A percentile compares a stretch with the other conserved stretches of the same genome.
These are phyloP conservation scores for Obelidium mucronatum DNA, from an alignment of 192 early-diverging fungal species.

Conservation along the genomic window DNA sequence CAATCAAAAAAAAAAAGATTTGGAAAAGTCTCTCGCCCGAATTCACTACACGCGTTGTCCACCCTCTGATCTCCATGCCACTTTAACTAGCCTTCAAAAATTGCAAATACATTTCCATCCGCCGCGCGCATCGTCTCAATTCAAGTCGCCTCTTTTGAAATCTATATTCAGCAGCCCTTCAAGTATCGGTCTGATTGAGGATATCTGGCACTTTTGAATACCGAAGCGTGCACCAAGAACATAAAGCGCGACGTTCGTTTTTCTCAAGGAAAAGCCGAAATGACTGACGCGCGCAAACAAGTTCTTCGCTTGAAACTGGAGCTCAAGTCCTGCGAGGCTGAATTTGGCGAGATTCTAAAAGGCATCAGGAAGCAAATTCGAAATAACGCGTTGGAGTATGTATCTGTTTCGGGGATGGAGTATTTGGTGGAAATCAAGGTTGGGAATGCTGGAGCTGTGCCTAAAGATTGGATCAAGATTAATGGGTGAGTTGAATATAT, in stretches of 20 bases:
- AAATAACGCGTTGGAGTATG: conserved; percentile 58
- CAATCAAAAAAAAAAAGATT: conserved; percentile 47
- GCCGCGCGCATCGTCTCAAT: conserved; percentile 1
- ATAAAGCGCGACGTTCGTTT: conserved; percentile 37
- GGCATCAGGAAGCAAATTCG: conserved; percentile 59
- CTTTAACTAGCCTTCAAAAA: conserved; percentile 1
- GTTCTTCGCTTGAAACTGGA: conserved; percentile 38
- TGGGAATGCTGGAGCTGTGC: conserved; percentile 61
- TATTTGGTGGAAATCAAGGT: conserved; percentile 79
- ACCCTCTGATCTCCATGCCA: conserved; percentile 63
- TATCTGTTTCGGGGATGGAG: conserved; percentile 73
- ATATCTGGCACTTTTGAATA: conserved; percentile 52
- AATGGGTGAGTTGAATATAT: conserved; percentile 35
- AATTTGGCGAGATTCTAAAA: conserved; percentile 58
- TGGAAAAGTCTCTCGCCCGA: conserved; percentile 70
- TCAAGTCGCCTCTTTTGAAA: conserved; percentile 8
- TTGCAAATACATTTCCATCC: neutral
- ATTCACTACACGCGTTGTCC: conserved; percentile 70
- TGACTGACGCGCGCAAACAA: conserved; percentile 13
- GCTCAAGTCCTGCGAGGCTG: conserved; percentile 62
- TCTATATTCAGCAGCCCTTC: neutral
- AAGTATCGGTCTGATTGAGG: neutral
- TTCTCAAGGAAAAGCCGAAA: neutral
- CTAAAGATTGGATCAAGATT: conserved; percentile 68
- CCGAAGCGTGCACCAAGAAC: conserved; percentile 53